Base-by-base conservation (phyloP, 345 rosid species). In the Bretschneidera sinensis region DNA sequence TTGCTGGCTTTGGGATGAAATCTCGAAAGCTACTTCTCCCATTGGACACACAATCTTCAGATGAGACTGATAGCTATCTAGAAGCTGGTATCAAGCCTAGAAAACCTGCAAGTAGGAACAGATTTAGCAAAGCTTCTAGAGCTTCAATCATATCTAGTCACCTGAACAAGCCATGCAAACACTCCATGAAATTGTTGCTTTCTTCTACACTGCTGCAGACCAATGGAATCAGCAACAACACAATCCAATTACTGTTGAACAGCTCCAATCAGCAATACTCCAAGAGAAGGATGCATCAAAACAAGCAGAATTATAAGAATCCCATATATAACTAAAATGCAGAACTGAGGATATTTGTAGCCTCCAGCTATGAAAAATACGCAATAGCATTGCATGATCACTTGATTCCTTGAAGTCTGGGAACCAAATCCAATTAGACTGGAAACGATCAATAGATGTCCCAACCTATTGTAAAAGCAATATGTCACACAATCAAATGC, bases 391-490 rank as follows among this genome's bases (percentile, higher is more conserved):
- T 67, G 75, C 73, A 75, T 74, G 79, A 66, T 60, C 79, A 81
- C 83, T 81, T 75, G 77, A 77, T 60, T 79, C 76, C 80, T 83
- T 75, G 74, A 74, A 78, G 75, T 77, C 79, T 76, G 59, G 62
- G 79, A 66, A 64, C 70, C 67, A 71, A 69, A 81, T 75, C 81
- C 80, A 76, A 80, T 59, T 62, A 76, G 58, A 74, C 79, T 62
- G 71, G 80, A 84, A 75, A 75, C 52, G 69, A 64, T 64, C 79
- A 71, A 67, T 58, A 57, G 77, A 74, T n/a, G 74, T 74, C 76
- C 77, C 71, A 68, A 84, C 89, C 95, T 85, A 79, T 70, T 54
- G 88, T 83, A 78, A 78, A 75, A 83, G 83, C 85, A 85, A 77
- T 60, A 79, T 57, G 83, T 73, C 75, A 85, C 80, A 74, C 66